Percentiles rank a stretch among this genome's conserved stretches.
phyloP scores from a whole-genome alignment of 176 grass and related monocot species.

The Musa schizocarpa region DNA sequence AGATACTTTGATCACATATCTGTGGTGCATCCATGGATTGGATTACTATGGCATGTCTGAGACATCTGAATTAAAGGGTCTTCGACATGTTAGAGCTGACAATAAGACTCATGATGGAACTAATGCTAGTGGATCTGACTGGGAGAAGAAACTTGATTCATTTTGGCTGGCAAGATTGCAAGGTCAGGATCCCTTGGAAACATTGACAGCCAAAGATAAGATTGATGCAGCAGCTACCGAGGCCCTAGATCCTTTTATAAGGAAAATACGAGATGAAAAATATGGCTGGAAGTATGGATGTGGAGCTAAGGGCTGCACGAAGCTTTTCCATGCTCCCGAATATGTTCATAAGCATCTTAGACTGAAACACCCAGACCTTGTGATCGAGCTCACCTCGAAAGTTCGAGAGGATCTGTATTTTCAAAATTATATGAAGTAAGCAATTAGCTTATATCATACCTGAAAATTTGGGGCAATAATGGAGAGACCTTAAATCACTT shows the following conservation, averaged over 20 bases:
- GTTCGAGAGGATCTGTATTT: conserved; percentile 89
- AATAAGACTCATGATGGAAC: conserved; percentile 45
- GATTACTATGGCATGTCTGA: conserved; percentile 94
- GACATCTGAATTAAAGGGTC: conserved; percentile 51
- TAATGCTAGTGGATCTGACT: conserved; percentile 50
- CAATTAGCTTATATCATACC: not conserved
- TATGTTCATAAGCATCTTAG: conserved; percentile 98
- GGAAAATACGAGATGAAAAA: conserved; percentile 99
- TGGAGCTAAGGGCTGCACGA: conserved; percentile 91
- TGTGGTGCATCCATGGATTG: conserved; percentile 92
- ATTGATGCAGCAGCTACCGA: conserved; percentile 83
- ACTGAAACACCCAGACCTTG: conserved; percentile 85
- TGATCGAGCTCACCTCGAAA: conserved; percentile 86
- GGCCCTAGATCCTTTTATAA: conserved; percentile 67
- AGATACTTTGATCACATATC: conserved; percentile 81
- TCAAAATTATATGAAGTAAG: conserved; percentile 98
- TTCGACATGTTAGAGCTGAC: conserved; percentile 78
- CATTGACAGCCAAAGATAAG: conserved; percentile 80
- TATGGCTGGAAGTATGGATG: conserved; percentile 99
- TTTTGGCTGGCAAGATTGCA: conserved; percentile 69
- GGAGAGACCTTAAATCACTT: not conserved
- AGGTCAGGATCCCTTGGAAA: conserved; percentile 75
- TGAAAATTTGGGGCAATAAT: not conserved
- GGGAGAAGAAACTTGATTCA: conserved; percentile 90
- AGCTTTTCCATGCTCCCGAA: conserved; percentile 96